Conservation (phyloP, 345 rosid species). For the Eucalyptus albens region DNA sequence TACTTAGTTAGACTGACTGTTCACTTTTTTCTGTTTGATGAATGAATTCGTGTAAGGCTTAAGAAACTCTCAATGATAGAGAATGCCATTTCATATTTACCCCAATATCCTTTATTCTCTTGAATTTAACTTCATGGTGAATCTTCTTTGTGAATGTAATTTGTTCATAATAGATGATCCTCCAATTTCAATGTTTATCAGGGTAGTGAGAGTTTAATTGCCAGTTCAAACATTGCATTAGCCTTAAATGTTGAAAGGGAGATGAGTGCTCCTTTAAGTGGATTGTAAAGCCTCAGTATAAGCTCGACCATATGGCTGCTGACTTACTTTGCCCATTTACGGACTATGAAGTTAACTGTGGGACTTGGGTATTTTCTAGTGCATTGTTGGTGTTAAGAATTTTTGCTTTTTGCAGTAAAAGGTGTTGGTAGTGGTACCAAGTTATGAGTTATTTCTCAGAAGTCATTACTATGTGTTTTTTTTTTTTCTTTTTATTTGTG, state of each 20-base stretch:
- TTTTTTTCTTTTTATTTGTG: background rate
- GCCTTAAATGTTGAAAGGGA: background rate
- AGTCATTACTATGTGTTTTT: background rate
- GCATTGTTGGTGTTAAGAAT: background rate
- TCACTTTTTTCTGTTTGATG: background rate
- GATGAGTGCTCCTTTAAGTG: background rate
- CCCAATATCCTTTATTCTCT: background rate
- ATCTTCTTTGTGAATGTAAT: background rate
- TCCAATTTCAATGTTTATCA: background rate
- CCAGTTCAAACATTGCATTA: background rate
- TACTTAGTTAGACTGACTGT: background rate
- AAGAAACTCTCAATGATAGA: background rate
- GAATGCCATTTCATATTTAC: background rate
- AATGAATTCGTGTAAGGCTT: background rate
- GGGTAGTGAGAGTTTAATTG: background rate
- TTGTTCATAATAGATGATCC: background rate
- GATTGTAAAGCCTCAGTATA: background rate
- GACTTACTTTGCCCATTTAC: background rate
- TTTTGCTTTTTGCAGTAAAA: background rate
- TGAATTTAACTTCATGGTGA: background rate
- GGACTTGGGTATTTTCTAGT: background rate
- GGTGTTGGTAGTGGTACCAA: background rate
- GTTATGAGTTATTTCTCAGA: background rate
- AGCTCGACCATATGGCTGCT: background rate
- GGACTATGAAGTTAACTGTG: background rate